Conservation (phyloP, 768 basidiomycete species). For the Mycena polygramma region DNA sequence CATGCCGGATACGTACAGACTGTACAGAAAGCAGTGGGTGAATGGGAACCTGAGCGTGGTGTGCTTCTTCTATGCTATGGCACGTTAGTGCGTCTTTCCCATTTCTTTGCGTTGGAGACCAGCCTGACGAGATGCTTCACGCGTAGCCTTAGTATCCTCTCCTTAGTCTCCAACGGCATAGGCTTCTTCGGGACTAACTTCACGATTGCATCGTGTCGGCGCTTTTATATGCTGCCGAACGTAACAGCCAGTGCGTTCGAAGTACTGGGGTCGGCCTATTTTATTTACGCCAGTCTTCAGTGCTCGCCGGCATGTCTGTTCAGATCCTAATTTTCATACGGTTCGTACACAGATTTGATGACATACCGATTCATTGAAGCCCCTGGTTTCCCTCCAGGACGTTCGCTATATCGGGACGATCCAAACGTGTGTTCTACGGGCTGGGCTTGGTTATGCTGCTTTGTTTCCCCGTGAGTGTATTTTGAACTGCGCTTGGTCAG, state of each 20-base stretch:
- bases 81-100: slow-evolving; percentile 29
- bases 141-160: slow-evolving; percentile 16
- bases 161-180: slow-evolving; percentile 17
- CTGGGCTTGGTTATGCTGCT: slow-evolving; percentile 19
- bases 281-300: not conserved
- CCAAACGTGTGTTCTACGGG: slow-evolving; percentile 13
- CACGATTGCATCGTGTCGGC: slow-evolving; percentile 5
- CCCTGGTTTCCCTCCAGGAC: not conserved
- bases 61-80: slow-evolving; percentile 30
- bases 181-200: slow-evolving; percentile 5
- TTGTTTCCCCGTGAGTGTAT: slow-evolving; percentile 20
- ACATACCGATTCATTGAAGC: not conserved
- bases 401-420: slow-evolving; percentile 23
- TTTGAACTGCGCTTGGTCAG: not conserved
- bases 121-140: not conserved
- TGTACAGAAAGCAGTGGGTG: slow-evolving; percentile 32
- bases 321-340: slow-evolving; percentile 27
- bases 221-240: slow-evolving; percentile 25
- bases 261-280: not conserved
- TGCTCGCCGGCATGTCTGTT: slow-evolving; percentile 27
- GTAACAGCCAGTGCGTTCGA: slow-evolving; percentile 27
- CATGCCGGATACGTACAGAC: slow-evolving; percentile 23
- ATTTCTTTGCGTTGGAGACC: not conserved
- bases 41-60: slow-evolving; percentile 13
- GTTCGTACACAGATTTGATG: not conserved